Evolutionary conservation across 768 basidiomycete species (phyloP), one percentile per base, ranked within the genome.

Genomic region (Tylopilus felleus): DNA sequence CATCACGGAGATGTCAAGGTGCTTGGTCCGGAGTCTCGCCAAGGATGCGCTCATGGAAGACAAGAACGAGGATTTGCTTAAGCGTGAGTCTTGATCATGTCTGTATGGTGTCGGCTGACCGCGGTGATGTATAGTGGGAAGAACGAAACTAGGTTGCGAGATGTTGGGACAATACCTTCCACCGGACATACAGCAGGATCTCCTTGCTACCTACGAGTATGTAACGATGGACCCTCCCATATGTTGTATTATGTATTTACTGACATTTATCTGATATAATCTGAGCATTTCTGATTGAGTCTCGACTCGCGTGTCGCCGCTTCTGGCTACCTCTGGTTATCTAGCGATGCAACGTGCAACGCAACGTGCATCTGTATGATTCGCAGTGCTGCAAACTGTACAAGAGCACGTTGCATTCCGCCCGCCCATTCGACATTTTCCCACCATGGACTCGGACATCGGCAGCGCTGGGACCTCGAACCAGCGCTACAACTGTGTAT

Each of bases 11-110:
- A 67, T 71, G 21, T 92, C 90, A 8, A 78, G 77, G 45, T 84
- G 85, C 27, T 62, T 90, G 36, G 75, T 81, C 22, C 81, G 92
- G 21, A 75, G 69, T 39, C 73, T 95, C 33, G 88, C 88, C 3
- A 87, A 84, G 58, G 88, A 93, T 59, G 93, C 86, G 0, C 71
- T 96, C 8, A 82, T 90, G 79, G 87, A 88, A 29, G 87, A 89
- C 53, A 84, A 79, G 1, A 79, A 85, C 59, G 86, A 86, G 52
- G 72, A 74, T 5, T 69, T 93, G n/a, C 71, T 90, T 10, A 69
- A 81, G 66, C 61, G 93, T 90, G 64, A 56, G 82, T 75, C 53
- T 14, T 48, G 43, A 35, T 31, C 19, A 22, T 35, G 16, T 43
- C 16, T 40, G n/a, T 19, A 5, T 22, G 27, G 4, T 23, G 10